phyloP scores from a whole-genome alignment of 257 asterid genomes.

The Ilex aquifolium region DNA sequence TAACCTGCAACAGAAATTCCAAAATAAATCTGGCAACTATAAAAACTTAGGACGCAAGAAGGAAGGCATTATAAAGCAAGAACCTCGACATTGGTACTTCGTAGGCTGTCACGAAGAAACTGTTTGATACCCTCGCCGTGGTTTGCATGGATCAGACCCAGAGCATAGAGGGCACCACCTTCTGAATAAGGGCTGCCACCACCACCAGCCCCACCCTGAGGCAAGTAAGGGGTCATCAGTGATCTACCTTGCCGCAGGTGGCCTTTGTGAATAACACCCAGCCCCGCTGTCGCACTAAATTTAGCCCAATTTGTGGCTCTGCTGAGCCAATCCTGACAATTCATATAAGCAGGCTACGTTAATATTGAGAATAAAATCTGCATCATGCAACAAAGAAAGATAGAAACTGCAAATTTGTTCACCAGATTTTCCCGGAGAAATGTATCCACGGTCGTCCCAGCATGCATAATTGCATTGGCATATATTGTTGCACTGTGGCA shows the following conservation, averaged over 20 bases:
- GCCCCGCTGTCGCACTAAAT: conserved; percentile 98
- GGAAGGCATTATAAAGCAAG: conserved; percentile 8
- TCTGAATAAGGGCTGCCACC: conserved; percentile 95
- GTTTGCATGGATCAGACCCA: conserved; percentile 93
- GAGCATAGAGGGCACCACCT: conserved; percentile 96
- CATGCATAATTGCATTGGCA: conserved; percentile 98
- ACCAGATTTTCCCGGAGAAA: conserved; percentile 96
- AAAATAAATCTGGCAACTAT: conserved; percentile 9
- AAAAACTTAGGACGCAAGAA: neutral
- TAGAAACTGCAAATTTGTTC: neutral
- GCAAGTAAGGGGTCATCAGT: conserved; percentile 97
- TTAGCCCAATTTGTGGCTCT: conserved; percentile 99
- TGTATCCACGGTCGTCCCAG: conserved; percentile 97
- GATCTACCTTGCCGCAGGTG: conserved; percentile 96
- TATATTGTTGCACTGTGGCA: conserved; percentile 96
- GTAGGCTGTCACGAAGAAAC: conserved; percentile 84
- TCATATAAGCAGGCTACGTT: conserved; percentile 2
- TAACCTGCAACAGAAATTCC: conserved; percentile 47
- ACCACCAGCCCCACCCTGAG: conserved; percentile 88
- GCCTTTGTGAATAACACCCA: conserved; percentile 94
- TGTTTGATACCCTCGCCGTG: conserved; percentile 96
- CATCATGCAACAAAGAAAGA: too few relatives aligned
- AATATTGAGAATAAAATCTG: neutral
- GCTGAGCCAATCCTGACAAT: conserved; percentile 85
- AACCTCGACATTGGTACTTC: conserved; percentile 89